Evolutionary conservation across 176 grass and related monocot species (phyloP).

Genomic region (Juncus inflexus): DNA sequence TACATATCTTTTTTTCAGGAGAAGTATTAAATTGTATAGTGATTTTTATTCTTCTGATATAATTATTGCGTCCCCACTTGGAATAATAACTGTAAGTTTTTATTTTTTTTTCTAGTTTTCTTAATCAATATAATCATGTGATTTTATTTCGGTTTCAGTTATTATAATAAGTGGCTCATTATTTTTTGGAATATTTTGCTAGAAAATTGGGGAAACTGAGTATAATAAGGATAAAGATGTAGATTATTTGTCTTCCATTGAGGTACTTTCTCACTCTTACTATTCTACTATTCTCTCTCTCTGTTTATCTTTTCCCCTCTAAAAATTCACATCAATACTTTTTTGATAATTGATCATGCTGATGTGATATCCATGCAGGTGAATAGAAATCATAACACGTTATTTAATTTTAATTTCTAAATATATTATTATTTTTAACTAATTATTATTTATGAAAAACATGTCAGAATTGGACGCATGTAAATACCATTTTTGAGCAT

Average conservation of each 20-base stretch:
- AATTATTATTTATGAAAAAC: constrained; percentile 28
- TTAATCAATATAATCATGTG: not conserved
- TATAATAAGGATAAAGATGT: constrained; percentile 73
- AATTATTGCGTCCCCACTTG: constrained; percentile 92
- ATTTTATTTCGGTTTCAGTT: not conserved
- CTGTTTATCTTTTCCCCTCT: constrained; percentile 8
- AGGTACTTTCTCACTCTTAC: constrained; percentile 45
- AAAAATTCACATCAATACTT: constrained; percentile 13
- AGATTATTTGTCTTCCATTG: constrained; percentile 93
- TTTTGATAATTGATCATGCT: constrained; percentile 61
- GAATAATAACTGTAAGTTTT: constrained; percentile 63
- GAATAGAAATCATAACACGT: constrained; percentile 18
- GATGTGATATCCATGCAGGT: constrained; percentile 98
- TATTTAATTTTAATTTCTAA: constrained; percentile 20
- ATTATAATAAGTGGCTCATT: too few species aligned
- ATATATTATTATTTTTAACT: constrained; percentile 6
- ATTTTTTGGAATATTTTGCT: not conserved
- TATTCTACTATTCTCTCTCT: constrained; percentile 8
- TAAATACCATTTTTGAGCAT: constrained; percentile 76
- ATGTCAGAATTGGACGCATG: constrained; percentile 79
- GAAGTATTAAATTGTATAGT: constrained; percentile 84
- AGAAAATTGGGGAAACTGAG: constrained; percentile 83
- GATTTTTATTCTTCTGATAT: constrained; percentile 96
- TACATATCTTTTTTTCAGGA: constrained; percentile 51
- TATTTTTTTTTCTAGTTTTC: constrained; percentile 1